Evolutionary conservation across 1,139 yeast genomes (phyloP).

Genomic region (Debaryomyces psychrophilus): DNA sequence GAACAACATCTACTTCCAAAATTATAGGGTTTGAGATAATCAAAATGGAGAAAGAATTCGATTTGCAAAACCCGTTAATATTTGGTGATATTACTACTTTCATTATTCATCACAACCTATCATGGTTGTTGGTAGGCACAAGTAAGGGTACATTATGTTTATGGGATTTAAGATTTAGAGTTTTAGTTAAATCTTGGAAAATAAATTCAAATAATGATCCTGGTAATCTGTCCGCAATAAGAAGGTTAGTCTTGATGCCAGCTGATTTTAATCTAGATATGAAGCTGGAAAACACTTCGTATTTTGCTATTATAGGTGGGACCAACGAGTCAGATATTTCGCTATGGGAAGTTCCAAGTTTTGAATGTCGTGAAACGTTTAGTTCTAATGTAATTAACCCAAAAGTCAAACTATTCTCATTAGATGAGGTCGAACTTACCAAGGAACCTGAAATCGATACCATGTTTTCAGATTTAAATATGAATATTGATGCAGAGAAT

Average conservation of each 20-base stretch:
- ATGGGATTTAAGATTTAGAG: conserved; percentile 79
- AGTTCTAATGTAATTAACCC: conserved; percentile 36
- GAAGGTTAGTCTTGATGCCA: conserved; percentile 48
- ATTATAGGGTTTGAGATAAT: conserved; percentile 63
- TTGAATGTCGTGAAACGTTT: conserved; percentile 63
- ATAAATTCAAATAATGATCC: conserved; percentile 37
- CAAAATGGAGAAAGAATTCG: conserved; percentile 50
- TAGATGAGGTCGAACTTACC: conserved; percentile 31
- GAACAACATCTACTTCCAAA: conserved; percentile 57
- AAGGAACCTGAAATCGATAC: conserved; percentile 25
- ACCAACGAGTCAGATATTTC: conserved; percentile 61
- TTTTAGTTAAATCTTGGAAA: conserved; percentile 64
- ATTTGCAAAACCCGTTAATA: conserved; percentile 56
- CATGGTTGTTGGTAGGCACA: conserved; percentile 78
- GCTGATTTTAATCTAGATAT: conserved; percentile 21
- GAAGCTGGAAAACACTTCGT: conserved; percentile 7
- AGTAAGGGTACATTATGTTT: conserved; percentile 69
- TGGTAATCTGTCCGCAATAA: conserved; percentile 39
- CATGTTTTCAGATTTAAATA: conserved; percentile 20
- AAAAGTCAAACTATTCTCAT: conserved; percentile 36
- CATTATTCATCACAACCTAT: conserved; percentile 51
- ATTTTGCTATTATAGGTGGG: conserved; percentile 40
- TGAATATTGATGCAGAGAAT: conserved; percentile 16
- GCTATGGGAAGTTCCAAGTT: conserved; percentile 75
- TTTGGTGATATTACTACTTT: conserved; percentile 71